Base-by-base conservation (phyloP, 2,329 filamentous ascomycete species). In the Lasiodiplodia sp. region DNA sequence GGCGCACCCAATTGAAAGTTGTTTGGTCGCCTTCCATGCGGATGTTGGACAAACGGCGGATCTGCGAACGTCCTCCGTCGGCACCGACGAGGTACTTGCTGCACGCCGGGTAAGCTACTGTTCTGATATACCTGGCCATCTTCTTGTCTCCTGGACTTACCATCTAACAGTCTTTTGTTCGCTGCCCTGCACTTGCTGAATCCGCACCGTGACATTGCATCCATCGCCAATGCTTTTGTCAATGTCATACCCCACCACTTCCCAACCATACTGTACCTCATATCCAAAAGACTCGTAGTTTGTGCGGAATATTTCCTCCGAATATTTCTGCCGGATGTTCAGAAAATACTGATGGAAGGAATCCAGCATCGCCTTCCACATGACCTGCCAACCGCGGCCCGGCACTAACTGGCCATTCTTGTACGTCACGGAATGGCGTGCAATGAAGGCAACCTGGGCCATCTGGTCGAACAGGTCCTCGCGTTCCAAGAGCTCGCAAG, bases 31-130 rank as follows among this genome's bases (percentile, higher is more conserved):
- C 38, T 44, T 44, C 56, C 56, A 60, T 60, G 10, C 56, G 56
- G 21, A 60, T 44, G 23, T 60, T 47, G 21, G 56, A 60, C 23
- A 60, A 21, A 11, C 21, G n/a, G n/a, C 56, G 56, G 23, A 60
- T 21, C 37, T 44, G 28, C 16, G 56, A 60, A 23, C 56, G 56
- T 6, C 56, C 56, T 8, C 56, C 56, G 31, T 60, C 56, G 3
- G 56, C 56, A 25, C 56, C 56, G 16, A 60, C 56, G n/a, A 60
- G n/a, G 23, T 60, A 60, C n/a, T 60, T 60, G 56, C 56, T 60
- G 23, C 18, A 14, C 10, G 16, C 6, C 0, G 1, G 23, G n/a
- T 60, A 28, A 40, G 37, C 8, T 44, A 2, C 37, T 23, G 3
- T 21, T 5, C 23, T 25, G 25, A 11, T 25, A 8, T 12, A 28